Conservation (phyloP, 805 yeast genomes). For the Clavispora phyllophila region DNA sequence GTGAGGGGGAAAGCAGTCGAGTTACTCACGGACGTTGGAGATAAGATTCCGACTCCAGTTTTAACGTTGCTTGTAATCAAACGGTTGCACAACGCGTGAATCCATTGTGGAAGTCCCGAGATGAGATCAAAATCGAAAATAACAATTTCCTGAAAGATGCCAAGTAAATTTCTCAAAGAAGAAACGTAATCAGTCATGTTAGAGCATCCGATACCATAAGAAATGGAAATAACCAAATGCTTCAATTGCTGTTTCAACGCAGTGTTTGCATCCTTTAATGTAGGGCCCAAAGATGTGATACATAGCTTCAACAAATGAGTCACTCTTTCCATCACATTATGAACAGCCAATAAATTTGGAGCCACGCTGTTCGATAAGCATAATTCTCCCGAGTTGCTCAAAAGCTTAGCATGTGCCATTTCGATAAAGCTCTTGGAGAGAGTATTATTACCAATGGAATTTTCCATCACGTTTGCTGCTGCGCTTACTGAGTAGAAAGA, state of each 20-base stretch:
- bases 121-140: slow-evolving; percentile 34
- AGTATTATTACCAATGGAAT: slow-evolving; percentile 42
- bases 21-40: slow-evolving; percentile 33
- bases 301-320: slow-evolving; percentile 24
- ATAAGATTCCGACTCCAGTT: slow-evolving; percentile 25
- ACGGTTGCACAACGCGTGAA: slow-evolving; percentile 21
- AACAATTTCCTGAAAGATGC: slow-evolving; percentile 31
- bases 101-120: slow-evolving; percentile 29
- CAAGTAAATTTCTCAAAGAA: slow-evolving; percentile 21
- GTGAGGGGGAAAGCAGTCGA: slow-evolving; percentile 44
- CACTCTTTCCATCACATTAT: slow-evolving; percentile 20
- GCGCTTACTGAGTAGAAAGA: slow-evolving; percentile 70
- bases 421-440: slow-evolving; percentile 39
- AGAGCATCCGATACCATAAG: slow-evolving; percentile 28
- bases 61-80: slow-evolving; percentile 33
- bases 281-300: slow-evolving; percentile 37
- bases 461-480: slow-evolving; percentile 49
- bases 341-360: slow-evolving; percentile 33
- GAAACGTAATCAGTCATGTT: slow-evolving; percentile 23
- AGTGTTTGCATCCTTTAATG: slow-evolving; percentile 19
- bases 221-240: slow-evolving; percentile 23
- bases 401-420: slow-evolving; percentile 24
- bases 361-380: slow-evolving; percentile 28
- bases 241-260: slow-evolving; percentile 19
- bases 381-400: slow-evolving; percentile 34